phyloP scores from a whole-genome alignment of 2,329 filamentous ascomycete genomes.

The Dothiorella sarmentorum region DNA sequence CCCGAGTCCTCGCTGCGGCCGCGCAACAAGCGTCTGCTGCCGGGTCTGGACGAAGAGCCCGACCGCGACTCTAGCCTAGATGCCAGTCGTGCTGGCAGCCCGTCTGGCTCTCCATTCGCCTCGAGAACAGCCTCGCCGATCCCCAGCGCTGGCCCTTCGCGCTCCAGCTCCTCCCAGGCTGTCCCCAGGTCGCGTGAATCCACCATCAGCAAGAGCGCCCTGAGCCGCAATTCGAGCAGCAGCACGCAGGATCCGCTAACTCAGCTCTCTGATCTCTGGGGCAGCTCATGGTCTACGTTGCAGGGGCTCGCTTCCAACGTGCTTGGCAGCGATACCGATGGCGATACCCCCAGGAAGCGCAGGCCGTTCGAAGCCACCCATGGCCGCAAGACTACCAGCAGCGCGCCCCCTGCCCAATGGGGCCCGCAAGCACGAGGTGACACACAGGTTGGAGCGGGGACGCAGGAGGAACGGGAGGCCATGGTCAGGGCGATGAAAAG shows the following conservation, averaged over 20 bases:
- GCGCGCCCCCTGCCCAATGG: slow-evolving; percentile 46
- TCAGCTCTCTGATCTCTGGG: slow-evolving; percentile 46
- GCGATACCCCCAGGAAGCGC: slow-evolving; percentile 29
- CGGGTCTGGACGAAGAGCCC: slow-evolving; percentile 42
- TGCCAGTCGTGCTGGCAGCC: slow-evolving; percentile 29
- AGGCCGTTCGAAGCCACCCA: slow-evolving; percentile 30
- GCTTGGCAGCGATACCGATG: slow-evolving; percentile 32
- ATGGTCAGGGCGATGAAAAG: slow-evolving; percentile 49
- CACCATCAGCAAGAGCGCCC: not conserved
- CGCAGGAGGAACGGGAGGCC: slow-evolving; percentile 45
- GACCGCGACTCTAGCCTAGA: slow-evolving; percentile 8
- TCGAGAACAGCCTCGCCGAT: slow-evolving; percentile 43
- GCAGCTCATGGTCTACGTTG: slow-evolving; percentile 47
- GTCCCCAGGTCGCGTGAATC: not conserved
- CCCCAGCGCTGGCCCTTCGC: slow-evolving; percentile 36
- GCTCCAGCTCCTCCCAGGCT: slow-evolving; percentile 28
- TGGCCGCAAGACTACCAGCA: slow-evolving; percentile 32
- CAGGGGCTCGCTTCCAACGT: slow-evolving; percentile 50
- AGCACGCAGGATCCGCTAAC: slow-evolving; percentile 27
- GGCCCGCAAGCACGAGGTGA: slow-evolving; percentile 41
- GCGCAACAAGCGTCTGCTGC: slow-evolving; percentile 46
- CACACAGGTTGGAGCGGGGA: slow-evolving; percentile 42
- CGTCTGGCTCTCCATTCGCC: slow-evolving; percentile 36
- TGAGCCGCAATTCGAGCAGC: slow-evolving; percentile 17
- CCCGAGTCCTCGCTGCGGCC: slow-evolving; percentile 43